phyloP scores from a whole-genome alignment of 768 basidiomycete genomes.

The Lentinula guzmanii region DNA sequence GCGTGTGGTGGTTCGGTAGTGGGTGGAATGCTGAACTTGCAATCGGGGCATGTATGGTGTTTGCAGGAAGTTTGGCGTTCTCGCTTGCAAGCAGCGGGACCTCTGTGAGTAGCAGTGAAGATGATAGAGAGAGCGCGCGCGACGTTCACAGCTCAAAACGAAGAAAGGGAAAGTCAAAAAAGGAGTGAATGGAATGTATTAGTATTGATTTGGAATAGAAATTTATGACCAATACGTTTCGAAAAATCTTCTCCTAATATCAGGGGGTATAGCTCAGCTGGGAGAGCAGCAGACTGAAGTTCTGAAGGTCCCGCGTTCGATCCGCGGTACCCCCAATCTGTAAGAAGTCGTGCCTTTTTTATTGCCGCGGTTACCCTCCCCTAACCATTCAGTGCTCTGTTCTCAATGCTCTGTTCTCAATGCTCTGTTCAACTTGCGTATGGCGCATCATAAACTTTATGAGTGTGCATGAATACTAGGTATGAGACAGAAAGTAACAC shows the following conservation, averaged over 20 bases:
- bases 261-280: conserved; percentile 28
- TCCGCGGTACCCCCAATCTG: conserved; percentile 43
- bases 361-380: no score
- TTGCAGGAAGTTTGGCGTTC: conserved; percentile 61
- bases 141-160: background rate
- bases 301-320: conserved; percentile 55
- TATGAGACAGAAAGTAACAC: no score
- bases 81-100: background rate
- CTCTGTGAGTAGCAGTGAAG: background rate
- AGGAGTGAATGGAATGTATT: background rate
- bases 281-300: conserved; percentile 14
- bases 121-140: background rate
- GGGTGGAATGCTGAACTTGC: conserved; percentile 63
- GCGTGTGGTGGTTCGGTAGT: conserved; percentile 81
- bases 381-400: no score
- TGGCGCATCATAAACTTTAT: no score
- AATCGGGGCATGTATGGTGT: conserved; percentile 68
- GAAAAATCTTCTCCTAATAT: no score
- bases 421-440: no score
- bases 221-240: no score
- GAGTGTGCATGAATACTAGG: no score
- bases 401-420: no score
- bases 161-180: background rate
- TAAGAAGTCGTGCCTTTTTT: no score
- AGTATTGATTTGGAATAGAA: background rate